These are phyloP conservation scores for Saturnispora sekii DNA, from an alignment of 805 yeast species.

Conservation along the genomic window DNA sequence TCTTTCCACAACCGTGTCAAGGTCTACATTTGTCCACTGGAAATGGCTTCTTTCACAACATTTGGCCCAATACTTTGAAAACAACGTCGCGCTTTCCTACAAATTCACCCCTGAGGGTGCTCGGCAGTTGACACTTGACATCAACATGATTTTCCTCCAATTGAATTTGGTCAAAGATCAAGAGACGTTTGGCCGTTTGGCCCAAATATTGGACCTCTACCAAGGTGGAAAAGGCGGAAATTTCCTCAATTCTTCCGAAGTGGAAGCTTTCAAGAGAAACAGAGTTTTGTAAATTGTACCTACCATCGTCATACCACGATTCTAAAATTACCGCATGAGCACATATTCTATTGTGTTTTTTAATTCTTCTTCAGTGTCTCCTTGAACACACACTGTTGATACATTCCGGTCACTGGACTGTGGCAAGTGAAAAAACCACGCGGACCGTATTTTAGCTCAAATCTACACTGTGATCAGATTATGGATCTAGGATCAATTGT, in stretches of 20 bases:
- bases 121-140: conserved; percentile 25
- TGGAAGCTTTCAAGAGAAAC: neutral
- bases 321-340: neutral
- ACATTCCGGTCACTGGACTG: too few relatives aligned
- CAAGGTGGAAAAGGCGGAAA: neutral
- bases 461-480: neutral
- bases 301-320: too few relatives aligned
- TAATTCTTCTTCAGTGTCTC: too few relatives aligned
- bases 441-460: neutral
- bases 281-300: neutral
- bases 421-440: too few relatives aligned
- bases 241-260: neutral
- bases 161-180: conserved; percentile 18
- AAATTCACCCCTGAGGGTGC: conserved; percentile 29
- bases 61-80: conserved; percentile 30
- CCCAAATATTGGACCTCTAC: conserved; percentile 1
- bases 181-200: conserved; percentile 15
- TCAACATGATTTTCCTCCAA: conserved; percentile 23
- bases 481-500: neutral
- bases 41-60: conserved; percentile 20
- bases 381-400: too few relatives aligned
- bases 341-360: too few relatives aligned
- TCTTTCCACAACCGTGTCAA: conserved; percentile 24
- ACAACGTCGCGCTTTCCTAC: conserved; percentile 30
- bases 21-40: conserved; percentile 22